Conservation (phyloP, 139 green algal genomes). For the Zygnema circumcarinatum region DNA sequence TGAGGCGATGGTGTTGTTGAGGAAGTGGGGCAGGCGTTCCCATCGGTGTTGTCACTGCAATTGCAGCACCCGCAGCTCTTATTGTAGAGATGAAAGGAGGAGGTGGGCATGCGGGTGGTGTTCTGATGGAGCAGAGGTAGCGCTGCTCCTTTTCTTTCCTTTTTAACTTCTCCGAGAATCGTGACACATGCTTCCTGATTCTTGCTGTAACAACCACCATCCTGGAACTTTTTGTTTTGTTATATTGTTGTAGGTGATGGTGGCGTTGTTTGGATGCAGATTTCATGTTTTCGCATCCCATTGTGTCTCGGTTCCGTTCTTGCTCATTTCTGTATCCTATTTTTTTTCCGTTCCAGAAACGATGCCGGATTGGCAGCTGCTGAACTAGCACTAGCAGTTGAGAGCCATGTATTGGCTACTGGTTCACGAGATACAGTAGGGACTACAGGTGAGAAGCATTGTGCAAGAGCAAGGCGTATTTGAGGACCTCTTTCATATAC, state of each 20-base stretch:
- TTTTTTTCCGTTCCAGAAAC: conserved; percentile 66
- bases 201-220: conserved; percentile 1
- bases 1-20: no score
- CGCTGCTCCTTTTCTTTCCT: not conserved
- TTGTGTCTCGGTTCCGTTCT: not conserved
- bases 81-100: conserved; percentile 77
- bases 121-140: conserved; percentile 73
- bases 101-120: conserved; percentile 84
- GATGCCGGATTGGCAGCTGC: conserved; percentile 87
- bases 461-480: not conserved
- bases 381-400: conserved; percentile 86
- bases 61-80: conserved; percentile 88
- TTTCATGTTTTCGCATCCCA: not conserved
- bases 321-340: not conserved
- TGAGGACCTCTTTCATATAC: conserved; percentile 10
- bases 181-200: not conserved
- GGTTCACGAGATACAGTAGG: conserved; percentile 81
- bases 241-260: not conserved
- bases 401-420: conserved; percentile 69
- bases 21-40: conserved; percentile 67
- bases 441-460: conserved; percentile 73
- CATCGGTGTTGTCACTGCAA: conserved; percentile 92
- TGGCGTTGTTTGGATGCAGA: not conserved
- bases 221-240: not conserved
- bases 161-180: not conserved